Conservation (phyloP, 176 grass and related monocot species). For the Cocos nucifera region DNA sequence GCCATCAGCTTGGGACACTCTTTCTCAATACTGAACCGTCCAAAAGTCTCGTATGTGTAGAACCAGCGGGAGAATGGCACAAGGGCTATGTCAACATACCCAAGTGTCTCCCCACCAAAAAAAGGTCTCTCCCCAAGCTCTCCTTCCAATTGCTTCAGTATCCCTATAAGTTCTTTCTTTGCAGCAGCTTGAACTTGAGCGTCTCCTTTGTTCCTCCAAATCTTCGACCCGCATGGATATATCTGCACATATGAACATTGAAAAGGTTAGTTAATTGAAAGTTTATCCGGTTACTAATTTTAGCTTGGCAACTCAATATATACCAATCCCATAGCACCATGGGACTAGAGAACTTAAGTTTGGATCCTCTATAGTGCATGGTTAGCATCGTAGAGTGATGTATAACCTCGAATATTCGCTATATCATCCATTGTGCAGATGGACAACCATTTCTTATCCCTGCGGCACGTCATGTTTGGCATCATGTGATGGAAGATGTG, state of each 20-base stretch:
- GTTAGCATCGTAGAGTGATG: too few species aligned
- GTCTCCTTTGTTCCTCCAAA: conserved; percentile 33
- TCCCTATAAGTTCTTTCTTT: conserved; percentile 34
- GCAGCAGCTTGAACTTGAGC: conserved; percentile 26
- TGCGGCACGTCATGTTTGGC: too few species aligned
- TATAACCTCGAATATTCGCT: too few species aligned
- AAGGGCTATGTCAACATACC: conserved; percentile 53
- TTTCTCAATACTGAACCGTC: conserved; percentile 30
- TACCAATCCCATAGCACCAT: too few species aligned
- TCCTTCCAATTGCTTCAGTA: conserved; percentile 31
- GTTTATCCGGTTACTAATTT: too few species aligned
- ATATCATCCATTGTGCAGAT: too few species aligned
- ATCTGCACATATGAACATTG: conserved; percentile 12
- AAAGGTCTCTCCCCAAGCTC: conserved; percentile 51
- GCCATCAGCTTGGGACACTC: conserved; percentile 37
- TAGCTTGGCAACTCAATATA: too few species aligned
- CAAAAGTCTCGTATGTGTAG: conserved; percentile 34
- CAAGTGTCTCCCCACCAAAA: conserved; percentile 50
- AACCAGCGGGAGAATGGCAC: conserved; percentile 62
- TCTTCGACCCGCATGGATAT: neutral
- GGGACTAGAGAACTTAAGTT: too few species aligned
- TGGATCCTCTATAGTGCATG: too few species aligned
- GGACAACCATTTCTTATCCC: too few species aligned
- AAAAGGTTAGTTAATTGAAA: too few species aligned
- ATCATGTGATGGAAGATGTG: too few species aligned